These are phyloP conservation scores for Yamadazyma atmosphaerica DNA, from an alignment of 1,139 yeast genomes.

Conservation along the genomic window DNA sequence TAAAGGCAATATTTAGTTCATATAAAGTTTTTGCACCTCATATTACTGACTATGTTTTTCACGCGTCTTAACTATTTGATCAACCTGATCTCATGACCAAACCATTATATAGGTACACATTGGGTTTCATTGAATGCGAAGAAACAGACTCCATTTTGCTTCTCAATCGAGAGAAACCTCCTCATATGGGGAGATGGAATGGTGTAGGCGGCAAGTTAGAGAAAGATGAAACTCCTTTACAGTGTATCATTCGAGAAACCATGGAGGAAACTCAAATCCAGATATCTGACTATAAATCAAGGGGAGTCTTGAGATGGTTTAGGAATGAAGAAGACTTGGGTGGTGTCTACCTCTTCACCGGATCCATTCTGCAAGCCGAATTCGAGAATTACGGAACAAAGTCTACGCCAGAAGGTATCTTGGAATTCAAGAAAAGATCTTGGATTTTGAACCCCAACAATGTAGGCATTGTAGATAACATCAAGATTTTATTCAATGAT, in stretches of 20 bases:
- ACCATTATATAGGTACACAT: slow-evolving; percentile 28
- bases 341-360: slow-evolving; percentile 46
- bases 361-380: slow-evolving; percentile 28
- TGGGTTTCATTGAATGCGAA: slow-evolving; percentile 39
- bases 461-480: slow-evolving; percentile 46
- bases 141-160: slow-evolving; percentile 36
- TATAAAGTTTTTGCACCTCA: too few relatives aligned
- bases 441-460: slow-evolving; percentile 43
- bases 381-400: slow-evolving; percentile 25
- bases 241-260: slow-evolving; percentile 46
- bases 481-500: slow-evolving; percentile 28
- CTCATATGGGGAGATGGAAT: slow-evolving; percentile 57
- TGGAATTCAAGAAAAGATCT: slow-evolving; percentile 44
- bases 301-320: slow-evolving; percentile 44
- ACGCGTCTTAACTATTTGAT: too few relatives aligned
- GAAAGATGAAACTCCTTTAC: slow-evolving; percentile 32
- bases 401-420: slow-evolving; percentile 42
- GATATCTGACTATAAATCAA: slow-evolving; percentile 26
- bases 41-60: too few relatives aligned
- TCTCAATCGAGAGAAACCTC: slow-evolving; percentile 44
- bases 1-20: too few relatives aligned
- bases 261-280: slow-evolving; percentile 44
- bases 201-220: slow-evolving; percentile 53
- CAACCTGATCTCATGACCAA: slow-evolving; percentile 12
- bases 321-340: slow-evolving; percentile 29